These are phyloP conservation scores for Cladophialophora chaetospira DNA, from an alignment of 2,329 filamentous ascomycete species.

Conservation along the genomic window DNA sequence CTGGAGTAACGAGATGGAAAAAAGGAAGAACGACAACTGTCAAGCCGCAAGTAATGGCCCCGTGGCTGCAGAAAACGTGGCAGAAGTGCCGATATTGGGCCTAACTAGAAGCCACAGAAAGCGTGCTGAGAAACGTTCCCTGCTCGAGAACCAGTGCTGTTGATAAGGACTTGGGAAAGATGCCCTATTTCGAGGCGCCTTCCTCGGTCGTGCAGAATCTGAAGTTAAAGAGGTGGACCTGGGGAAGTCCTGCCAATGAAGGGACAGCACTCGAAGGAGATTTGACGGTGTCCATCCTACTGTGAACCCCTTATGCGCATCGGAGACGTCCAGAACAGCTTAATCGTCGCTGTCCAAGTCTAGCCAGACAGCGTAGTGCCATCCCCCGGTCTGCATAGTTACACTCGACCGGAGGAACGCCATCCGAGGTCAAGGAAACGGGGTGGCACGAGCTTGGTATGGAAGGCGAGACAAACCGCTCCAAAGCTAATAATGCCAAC, in stretches of 20 bases:
- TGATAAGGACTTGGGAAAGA: conserved; percentile 1
- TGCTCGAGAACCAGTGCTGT: neutral
- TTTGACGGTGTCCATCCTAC: neutral
- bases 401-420: neutral
- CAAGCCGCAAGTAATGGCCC: conserved; percentile 1
- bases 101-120: neutral
- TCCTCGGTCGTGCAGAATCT: too few species aligned
- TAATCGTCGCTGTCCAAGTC: neutral
- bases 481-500: neutral
- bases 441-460: neutral
- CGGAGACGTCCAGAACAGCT: neutral
- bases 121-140: neutral
- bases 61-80: conserved; percentile 11
- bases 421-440: neutral
- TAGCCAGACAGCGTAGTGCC: neutral
- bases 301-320: neutral
- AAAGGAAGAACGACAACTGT: conserved; percentile 3
- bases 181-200: too few species aligned
- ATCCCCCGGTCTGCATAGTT: neutral
- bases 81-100: conserved; percentile 4
- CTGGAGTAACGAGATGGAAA: neutral
- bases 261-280: neutral
- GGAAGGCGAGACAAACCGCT: neutral
- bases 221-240: too few species aligned
- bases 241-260: conserved; percentile 6